phyloP scores from a whole-genome alignment of 164 flowering plant species.

The Magnolia officinalis region DNA sequence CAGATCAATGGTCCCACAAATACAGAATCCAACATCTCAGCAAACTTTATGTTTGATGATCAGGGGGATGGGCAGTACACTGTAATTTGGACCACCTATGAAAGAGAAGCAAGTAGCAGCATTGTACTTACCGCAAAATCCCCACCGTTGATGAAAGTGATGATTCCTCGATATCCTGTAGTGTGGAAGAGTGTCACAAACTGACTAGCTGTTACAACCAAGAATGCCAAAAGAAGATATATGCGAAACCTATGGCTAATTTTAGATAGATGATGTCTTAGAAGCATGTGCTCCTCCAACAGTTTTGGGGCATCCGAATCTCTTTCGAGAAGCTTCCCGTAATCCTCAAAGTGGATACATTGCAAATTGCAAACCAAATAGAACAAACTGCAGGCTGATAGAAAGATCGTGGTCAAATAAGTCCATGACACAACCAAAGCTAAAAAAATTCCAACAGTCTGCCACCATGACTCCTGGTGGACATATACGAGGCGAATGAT shows the following conservation, averaged over 20 bases:
- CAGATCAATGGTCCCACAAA: background rate
- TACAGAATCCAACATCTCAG: background rate
- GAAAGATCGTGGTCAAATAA: slow-evolving; percentile 53
- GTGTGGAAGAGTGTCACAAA: slow-evolving; percentile 61
- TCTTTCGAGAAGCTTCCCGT: slow-evolving; percentile 65
- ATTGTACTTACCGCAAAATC: slow-evolving; percentile 52
- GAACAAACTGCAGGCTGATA: slow-evolving; percentile 67
- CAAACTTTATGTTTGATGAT: background rate
- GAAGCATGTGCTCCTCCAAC: slow-evolving; percentile 67
- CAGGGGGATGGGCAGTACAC: background rate
- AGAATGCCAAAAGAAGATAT: slow-evolving; percentile 64
- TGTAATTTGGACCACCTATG: no score
- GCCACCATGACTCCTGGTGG: slow-evolving; percentile 57
- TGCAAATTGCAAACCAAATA: slow-evolving; percentile 84
- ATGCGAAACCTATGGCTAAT: slow-evolving; percentile 93
- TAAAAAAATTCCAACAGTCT: slow-evolving; percentile 37
- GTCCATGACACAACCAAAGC: slow-evolving; percentile 69
- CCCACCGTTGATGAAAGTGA: slow-evolving; percentile 59
- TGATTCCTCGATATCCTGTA: slow-evolving; percentile 45
- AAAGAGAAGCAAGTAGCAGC: background rate
- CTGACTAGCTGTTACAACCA: slow-evolving; percentile 72
- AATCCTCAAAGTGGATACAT: slow-evolving; percentile 83
- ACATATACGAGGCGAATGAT: slow-evolving; percentile 43
- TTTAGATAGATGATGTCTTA: slow-evolving; percentile 68
- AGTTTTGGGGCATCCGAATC: slow-evolving; percentile 48